Conservation (phyloP, 768 basidiomycete genomes). For the Gloeostereum incarnatum region DNA sequence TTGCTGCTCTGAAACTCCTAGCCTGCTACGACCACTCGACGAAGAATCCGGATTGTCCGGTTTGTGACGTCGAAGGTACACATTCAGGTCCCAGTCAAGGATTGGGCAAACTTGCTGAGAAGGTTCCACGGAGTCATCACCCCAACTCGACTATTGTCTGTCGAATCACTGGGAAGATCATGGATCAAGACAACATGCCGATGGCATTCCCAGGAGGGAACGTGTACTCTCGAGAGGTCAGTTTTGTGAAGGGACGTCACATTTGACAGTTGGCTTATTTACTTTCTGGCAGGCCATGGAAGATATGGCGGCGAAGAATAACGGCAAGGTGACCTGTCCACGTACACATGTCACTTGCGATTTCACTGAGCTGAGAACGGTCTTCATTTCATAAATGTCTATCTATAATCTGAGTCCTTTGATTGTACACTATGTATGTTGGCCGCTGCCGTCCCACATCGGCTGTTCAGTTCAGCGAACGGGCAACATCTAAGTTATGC, state of each 20-base stretch:
- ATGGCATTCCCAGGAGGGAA: slow-evolving; percentile 87
- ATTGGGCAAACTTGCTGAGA: slow-evolving; percentile 66
- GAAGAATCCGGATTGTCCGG: slow-evolving; percentile 83
- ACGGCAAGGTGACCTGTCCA: slow-evolving; percentile 79
- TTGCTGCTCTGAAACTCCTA: slow-evolving; percentile 85
- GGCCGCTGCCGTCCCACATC: too few relatives aligned
- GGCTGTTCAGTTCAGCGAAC: too few relatives aligned
- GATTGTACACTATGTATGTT: too few relatives aligned
- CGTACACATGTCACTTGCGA: slow-evolving; percentile 53
- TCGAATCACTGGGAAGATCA: slow-evolving; percentile 81
- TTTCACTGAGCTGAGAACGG: slow-evolving; percentile 68
- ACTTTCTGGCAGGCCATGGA: slow-evolving; percentile 55
- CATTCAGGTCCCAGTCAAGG: slow-evolving; percentile 27
- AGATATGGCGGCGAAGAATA: slow-evolving; percentile 78
- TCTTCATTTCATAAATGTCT: slow-evolving; percentile 70
- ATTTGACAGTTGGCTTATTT: slow-evolving; percentile 10
- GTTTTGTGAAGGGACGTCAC: slow-evolving; percentile 14
- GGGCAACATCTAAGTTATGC: too few relatives aligned
- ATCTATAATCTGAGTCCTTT: too few relatives aligned
- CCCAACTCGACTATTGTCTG: slow-evolving; percentile 95
- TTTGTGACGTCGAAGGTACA: slow-evolving; percentile 61
- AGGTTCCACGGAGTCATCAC: slow-evolving; percentile 91
- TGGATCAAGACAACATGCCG: slow-evolving; percentile 91
- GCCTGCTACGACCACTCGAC: slow-evolving; percentile 59
- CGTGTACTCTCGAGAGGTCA: slow-evolving; percentile 89